These are phyloP conservation scores for Aspergillus tanneri DNA, from an alignment of 2,329 filamentous ascomycete genomes.

Conservation along the genomic window DNA sequence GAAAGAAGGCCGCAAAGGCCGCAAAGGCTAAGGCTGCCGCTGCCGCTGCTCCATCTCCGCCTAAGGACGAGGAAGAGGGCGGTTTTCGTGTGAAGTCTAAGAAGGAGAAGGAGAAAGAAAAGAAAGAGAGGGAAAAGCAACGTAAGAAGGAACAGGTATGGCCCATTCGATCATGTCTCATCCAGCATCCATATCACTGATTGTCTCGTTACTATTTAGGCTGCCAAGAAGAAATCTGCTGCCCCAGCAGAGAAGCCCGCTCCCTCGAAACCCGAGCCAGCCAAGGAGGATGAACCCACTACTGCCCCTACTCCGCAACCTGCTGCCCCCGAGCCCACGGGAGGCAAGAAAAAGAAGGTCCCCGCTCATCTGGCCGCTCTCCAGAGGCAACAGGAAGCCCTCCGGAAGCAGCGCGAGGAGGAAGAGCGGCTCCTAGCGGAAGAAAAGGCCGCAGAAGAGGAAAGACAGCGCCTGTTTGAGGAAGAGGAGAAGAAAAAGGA, in stretches of 20 bases:
- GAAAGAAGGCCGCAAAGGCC: constrained; percentile 55
- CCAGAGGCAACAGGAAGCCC: constrained; percentile 50
- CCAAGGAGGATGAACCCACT: constrained; percentile 51
- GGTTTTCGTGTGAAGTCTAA: constrained; percentile 81
- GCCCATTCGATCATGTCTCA: neutral
- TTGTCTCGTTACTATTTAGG: constrained; percentile 48
- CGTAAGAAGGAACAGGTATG: constrained; percentile 93
- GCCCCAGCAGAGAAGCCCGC: constrained; percentile 38
- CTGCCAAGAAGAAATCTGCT: constrained; percentile 76
- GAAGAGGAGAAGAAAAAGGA: constrained; percentile 50
- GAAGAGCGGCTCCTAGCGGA: constrained; percentile 42
- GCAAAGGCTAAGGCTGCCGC: constrained; percentile 52
- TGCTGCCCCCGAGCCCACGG: constrained; percentile 40
- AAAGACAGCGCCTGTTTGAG: constrained; percentile 36
- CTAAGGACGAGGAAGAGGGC: constrained; percentile 50
- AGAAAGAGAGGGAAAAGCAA: constrained; percentile 98
- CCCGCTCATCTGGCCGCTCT: constrained; percentile 55
- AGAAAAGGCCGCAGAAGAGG: constrained; percentile 42
- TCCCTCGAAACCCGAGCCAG: constrained; percentile 39
- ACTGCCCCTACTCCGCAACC: constrained; percentile 41
- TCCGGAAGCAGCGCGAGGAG: constrained; percentile 48
- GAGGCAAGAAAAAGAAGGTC: constrained; percentile 87
- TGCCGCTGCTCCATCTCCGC: constrained; percentile 31
- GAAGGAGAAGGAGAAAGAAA: constrained; percentile 96
- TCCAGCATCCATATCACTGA: neutral